Conservation (phyloP, 768 basidiomycete species). For the Suillus subluteus region DNA sequence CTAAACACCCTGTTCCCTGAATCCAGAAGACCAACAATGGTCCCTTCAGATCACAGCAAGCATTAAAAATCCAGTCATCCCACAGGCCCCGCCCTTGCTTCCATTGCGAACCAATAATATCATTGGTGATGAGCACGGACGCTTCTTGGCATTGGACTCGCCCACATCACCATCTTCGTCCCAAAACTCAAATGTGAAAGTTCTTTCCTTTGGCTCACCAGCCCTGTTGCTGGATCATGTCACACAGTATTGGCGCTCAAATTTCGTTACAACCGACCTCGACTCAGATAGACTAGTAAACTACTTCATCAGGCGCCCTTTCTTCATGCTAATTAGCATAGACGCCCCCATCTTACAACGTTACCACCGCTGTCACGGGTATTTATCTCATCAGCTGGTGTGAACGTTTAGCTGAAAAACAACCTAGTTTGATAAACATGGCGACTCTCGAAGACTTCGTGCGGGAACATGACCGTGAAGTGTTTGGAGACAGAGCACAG, state of each 20-base stretch:
- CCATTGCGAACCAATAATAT: slow-evolving; percentile 7
- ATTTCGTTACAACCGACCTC: slow-evolving; percentile 84
- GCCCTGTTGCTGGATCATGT: slow-evolving; percentile 68
- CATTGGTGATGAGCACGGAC: slow-evolving; percentile 8
- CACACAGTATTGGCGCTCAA: slow-evolving; percentile 77
- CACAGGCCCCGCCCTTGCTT: not conserved
- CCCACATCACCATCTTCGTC: slow-evolving; percentile 20
- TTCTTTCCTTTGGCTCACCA: slow-evolving; percentile 46
- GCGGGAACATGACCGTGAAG: slow-evolving; percentile 63
- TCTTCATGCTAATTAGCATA: slow-evolving; percentile 81
- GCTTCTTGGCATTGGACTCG: slow-evolving; percentile 18
- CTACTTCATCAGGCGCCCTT: slow-evolving; percentile 82
- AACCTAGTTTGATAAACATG: not conserved
- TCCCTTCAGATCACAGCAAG: not conserved
- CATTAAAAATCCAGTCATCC: not conserved
- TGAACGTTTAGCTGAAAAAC: not conserved
- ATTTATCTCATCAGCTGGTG: not conserved
- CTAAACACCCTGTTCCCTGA: not conserved
- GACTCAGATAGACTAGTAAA: slow-evolving; percentile 57
- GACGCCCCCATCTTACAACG: slow-evolving; percentile 82
- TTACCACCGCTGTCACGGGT: slow-evolving; percentile 62
- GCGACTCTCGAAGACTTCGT: slow-evolving; percentile 71
- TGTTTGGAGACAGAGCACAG: slow-evolving; percentile 52
- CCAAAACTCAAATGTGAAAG: slow-evolving; percentile 25
- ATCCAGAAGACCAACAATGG: slow-evolving; percentile 6